These are phyloP conservation scores for Fistulinella cinereoalba DNA, from an alignment of 1,284 basidiomycete species.

Conservation along the genomic window DNA sequence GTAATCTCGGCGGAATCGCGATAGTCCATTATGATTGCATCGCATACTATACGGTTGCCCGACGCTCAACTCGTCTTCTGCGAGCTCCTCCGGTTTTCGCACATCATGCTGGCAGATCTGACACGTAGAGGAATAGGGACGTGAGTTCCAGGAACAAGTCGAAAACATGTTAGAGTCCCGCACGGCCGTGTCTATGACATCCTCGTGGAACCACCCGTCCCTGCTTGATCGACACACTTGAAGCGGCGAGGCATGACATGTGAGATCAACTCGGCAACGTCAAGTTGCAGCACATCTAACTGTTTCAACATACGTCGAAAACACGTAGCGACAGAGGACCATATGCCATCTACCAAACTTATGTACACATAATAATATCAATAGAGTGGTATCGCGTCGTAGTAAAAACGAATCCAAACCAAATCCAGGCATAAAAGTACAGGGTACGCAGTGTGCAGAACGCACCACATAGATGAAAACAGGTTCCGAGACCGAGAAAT, in stretches of 20 bases:
- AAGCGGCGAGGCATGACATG: neutral
- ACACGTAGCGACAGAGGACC: neutral
- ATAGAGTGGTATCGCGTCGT: neutral
- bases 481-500: neutral
- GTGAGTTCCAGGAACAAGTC: no score
- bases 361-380: slow-evolving; percentile 1
- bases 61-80: no score
- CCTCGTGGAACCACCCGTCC: no score
- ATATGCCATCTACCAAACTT: slow-evolving; percentile 1
- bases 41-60: no score
- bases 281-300: slow-evolving; percentile 8
- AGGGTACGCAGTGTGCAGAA: slow-evolving; percentile 11
- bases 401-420: neutral
- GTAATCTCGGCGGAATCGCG: no score
- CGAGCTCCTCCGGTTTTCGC: no score
- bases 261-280: slow-evolving; percentile 9
- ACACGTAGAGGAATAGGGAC: no score
- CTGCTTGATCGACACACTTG: no score
- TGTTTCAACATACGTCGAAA: slow-evolving; percentile 3
- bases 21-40: no score
- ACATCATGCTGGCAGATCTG: no score
- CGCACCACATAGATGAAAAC: slow-evolving; percentile 13
- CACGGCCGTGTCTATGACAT: no score
- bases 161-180: no score
- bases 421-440: slow-evolving; percentile 10